Conservation (phyloP, 306 rosid species). For the Corylus americana region DNA sequence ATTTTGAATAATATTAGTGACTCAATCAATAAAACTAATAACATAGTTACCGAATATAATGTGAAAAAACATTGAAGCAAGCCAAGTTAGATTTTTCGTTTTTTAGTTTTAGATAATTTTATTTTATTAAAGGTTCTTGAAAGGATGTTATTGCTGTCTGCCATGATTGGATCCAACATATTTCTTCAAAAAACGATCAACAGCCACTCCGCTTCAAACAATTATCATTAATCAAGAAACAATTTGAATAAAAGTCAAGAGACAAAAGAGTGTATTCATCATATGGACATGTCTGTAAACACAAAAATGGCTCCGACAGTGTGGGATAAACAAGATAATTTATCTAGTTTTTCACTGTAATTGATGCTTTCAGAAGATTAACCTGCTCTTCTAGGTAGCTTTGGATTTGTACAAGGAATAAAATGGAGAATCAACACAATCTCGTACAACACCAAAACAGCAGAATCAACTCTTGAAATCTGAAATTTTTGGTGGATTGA, state of each 20-base stretch:
- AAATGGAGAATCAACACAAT: slow-evolving; percentile 29
- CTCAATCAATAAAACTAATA: too few species aligned
- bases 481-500: slow-evolving; percentile 30
- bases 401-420: slow-evolving; percentile 51
- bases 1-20: too few species aligned
- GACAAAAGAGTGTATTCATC: neutral
- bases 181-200: too few species aligned
- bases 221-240: too few species aligned
- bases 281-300: neutral
- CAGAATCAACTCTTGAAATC: slow-evolving; percentile 31
- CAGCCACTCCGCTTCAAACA: too few species aligned
- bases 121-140: too few species aligned
- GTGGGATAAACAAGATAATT: slow-evolving; percentile 15
- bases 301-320: neutral
- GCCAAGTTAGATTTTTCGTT: too few species aligned
- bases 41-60: too few species aligned
- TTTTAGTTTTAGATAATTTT: too few species aligned
- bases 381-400: slow-evolving; percentile 19
- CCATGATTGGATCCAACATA: too few species aligned
- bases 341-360: slow-evolving; percentile 3
- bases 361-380: slow-evolving; percentile 14
- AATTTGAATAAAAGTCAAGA: neutral
- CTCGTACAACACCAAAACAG: slow-evolving; percentile 40
- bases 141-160: too few species aligned
- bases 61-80: too few species aligned